Evolutionary conservation across 2,329 filamentous ascomycete species (phyloP).

Genomic region (Phaeosphaeriaceae sp.): DNA sequence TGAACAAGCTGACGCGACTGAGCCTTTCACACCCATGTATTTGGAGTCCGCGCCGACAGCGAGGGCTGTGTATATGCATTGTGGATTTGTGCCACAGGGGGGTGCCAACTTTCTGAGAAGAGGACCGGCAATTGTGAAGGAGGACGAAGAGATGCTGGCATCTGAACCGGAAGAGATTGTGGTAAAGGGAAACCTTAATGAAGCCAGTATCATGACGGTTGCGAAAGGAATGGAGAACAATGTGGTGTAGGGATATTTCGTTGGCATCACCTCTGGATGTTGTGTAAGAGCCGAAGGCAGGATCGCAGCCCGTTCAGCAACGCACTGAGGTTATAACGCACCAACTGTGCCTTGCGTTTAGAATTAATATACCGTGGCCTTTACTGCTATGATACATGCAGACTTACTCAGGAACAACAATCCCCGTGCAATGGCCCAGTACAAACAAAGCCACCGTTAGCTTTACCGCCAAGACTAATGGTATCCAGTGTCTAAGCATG

Average conservation of each 20-base stretch:
- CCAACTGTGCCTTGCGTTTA: background rate
- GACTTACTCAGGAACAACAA: constrained; percentile 6
- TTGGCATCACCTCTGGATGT: constrained; percentile 2
- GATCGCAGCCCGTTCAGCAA: constrained; percentile 25
- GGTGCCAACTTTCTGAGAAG: constrained; percentile 26
- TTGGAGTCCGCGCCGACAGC: constrained; percentile 34
- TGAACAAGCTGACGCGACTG: constrained; percentile 34
- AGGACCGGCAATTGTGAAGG: constrained; percentile 18
- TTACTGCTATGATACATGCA: background rate
- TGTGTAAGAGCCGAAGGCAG: constrained; percentile 21
- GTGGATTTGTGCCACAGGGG: constrained; percentile 34
- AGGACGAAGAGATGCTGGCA: background rate
- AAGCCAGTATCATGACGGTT: no score
- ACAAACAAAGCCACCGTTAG: background rate
- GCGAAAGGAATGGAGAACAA: no score
- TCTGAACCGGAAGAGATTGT: no score
- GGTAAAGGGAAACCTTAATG: no score
- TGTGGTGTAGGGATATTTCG: constrained; percentile 15
- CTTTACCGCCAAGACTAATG: background rate
- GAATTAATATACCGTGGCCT: background rate
- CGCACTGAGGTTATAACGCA: background rate
- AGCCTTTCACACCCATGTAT: constrained; percentile 35
- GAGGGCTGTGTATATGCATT: constrained; percentile 36
- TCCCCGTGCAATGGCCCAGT: background rate
- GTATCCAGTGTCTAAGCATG: constrained; percentile 1